These are phyloP conservation scores for Aspergillus cejpii DNA, from an alignment of 2,329 filamentous ascomycete species.

Conservation along the genomic window DNA sequence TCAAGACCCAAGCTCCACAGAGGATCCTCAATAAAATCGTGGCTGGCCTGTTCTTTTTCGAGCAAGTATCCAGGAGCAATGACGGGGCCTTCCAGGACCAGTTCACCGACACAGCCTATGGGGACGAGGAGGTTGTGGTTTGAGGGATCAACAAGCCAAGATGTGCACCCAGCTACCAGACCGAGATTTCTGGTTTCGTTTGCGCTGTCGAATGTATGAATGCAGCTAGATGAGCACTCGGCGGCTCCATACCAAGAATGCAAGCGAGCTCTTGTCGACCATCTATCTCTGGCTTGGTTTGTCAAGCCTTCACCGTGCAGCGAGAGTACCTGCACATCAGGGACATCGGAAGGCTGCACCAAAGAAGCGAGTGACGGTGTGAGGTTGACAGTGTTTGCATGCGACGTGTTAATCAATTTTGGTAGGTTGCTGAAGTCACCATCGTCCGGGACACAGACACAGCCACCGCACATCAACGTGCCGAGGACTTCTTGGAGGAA, in stretches of 20 bases:
- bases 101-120: conserved; percentile 28
- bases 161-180: conserved; percentile 18
- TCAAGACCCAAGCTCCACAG: conserved; percentile 24
- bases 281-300: conserved; percentile 1
- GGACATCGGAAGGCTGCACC: conserved; percentile 25
- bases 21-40: conserved; percentile 47
- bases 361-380: conserved; percentile 26
- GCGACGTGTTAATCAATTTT: conserved; percentile 42
- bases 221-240: conserved; percentile 22
- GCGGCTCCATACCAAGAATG: conserved; percentile 22
- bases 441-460: conserved; percentile 43
- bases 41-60: conserved; percentile 46
- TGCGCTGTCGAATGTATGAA: conserved; percentile 10
- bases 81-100: conserved; percentile 37
- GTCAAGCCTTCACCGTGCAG: conserved; percentile 18
- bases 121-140: conserved; percentile 28
- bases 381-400: conserved; percentile 30
- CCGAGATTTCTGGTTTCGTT: conserved; percentile 17
- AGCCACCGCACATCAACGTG: conserved; percentile 39
- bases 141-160: conserved; percentile 32
- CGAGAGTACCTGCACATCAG: conserved; percentile 19
- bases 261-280: conserved; percentile 14
- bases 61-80: conserved; percentile 54
- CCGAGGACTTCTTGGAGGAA: conserved; percentile 38
- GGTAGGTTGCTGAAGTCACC: conserved; percentile 49